Evolutionary conservation across 495 filamentous ascomycete species (phyloP).

Genomic region (Hypoxylon perforatum): DNA sequence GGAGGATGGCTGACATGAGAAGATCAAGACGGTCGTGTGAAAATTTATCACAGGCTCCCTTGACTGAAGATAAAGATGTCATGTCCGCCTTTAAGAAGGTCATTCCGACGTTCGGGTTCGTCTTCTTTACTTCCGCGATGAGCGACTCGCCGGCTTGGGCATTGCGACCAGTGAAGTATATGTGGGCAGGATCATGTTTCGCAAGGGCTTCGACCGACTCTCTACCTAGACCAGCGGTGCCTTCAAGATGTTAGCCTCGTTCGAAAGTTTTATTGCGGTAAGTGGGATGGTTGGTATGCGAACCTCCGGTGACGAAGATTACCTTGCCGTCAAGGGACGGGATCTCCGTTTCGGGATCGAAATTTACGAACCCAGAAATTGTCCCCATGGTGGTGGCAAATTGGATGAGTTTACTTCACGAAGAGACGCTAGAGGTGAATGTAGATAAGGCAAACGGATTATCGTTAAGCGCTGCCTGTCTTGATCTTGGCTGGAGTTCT

Average conservation of each 20-base stretch:
- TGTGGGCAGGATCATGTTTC: constrained; percentile 67
- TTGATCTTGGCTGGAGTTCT: background rate
- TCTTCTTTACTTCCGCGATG: constrained; percentile 24
- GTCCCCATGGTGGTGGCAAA: constrained; percentile 9
- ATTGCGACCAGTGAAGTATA: constrained; percentile 72
- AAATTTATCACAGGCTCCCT: constrained; percentile 30
- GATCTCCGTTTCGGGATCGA: constrained; percentile 68
- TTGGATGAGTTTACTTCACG: background rate
- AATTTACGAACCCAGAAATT: constrained; percentile 40
- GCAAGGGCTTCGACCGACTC: constrained; percentile 71
- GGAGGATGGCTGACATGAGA: constrained; percentile 36
- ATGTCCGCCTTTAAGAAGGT: constrained; percentile 42
- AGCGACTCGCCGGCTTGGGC: constrained; percentile 33
- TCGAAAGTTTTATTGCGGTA: background rate
- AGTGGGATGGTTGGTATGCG: constrained; percentile 3
- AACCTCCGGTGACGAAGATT: constrained; percentile 72
- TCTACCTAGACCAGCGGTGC: constrained; percentile 74
- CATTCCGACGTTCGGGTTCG: constrained; percentile 16
- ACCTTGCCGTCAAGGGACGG: constrained; percentile 66
- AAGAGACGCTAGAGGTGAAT: background rate
- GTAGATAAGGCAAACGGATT: background rate
- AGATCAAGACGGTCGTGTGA: constrained; percentile 53
- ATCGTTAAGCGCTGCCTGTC: background rate
- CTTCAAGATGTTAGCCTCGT: constrained; percentile 45
- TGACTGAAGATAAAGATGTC: constrained; percentile 33